Percentiles rank a stretch among this genome's conserved stretches.
phyloP scores from a whole-genome alignment of 345 rosid species.

The Linum usitatissimum region DNA sequence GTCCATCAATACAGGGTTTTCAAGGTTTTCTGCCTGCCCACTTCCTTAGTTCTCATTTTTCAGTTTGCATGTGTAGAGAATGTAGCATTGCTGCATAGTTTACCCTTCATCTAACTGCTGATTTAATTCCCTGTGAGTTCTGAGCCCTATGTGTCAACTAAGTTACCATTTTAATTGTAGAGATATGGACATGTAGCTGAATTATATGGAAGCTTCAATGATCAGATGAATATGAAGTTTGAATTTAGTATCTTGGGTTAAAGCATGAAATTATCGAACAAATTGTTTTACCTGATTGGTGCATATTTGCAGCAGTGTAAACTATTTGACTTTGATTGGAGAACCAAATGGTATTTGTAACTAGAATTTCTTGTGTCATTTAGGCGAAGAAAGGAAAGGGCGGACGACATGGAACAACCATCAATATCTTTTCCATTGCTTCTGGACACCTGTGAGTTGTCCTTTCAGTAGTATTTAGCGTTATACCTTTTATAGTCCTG shows the following conservation, averaged over 20 bases:
- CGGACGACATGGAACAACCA: slow-evolving; percentile 65
- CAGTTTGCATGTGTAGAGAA: neutral
- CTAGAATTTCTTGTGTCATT: slow-evolving; percentile 10
- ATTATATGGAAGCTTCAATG: too few species aligned
- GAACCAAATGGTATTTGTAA: neutral
- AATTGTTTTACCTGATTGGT: neutral
- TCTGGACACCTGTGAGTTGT: slow-evolving; percentile 94
- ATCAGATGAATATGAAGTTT: too few species aligned
- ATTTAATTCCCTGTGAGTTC: neutral
- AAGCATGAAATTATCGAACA: too few species aligned
- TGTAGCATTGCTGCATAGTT: neutral
- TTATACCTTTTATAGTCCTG: neutral
- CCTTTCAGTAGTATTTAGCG: neutral
- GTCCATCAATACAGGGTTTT: neutral
- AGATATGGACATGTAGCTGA: too few species aligned
- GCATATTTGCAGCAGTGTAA: neutral
- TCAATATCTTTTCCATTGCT: slow-evolving; percentile 89
- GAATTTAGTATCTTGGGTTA: too few species aligned
- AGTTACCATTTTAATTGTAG: neutral
- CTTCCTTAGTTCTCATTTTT: neutral
- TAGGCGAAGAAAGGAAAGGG: slow-evolving; percentile 57
- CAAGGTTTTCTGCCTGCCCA: neutral
- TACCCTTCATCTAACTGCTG: neutral
- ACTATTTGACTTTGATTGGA: neutral
- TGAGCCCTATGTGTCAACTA: neutral